A percentile compares a stretch with the other conserved stretches of the same genome.
Conservation (phyloP, 1,139 yeast species). For the Pichia sp. region DNA sequence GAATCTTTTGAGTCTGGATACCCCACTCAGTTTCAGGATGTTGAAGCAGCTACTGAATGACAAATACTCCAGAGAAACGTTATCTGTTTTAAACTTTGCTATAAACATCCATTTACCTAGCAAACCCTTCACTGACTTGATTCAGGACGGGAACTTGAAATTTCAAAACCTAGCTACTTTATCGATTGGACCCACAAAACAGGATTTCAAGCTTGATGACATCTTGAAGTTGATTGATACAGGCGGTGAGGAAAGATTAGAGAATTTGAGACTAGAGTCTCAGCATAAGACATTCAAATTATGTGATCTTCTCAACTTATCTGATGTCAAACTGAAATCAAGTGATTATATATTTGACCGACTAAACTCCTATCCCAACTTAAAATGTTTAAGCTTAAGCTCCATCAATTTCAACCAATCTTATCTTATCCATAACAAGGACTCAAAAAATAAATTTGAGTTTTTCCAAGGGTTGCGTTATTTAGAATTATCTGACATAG, state of each 20-base stretch:
- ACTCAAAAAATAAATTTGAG: constrained; percentile 2
- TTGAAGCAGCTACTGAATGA: constrained; percentile 10
- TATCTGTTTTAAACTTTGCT: constrained; percentile 9
- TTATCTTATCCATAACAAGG: not conserved
- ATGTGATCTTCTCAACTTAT: constrained; percentile 8
- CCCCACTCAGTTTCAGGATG: constrained; percentile 18
- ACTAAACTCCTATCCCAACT: constrained; percentile 8
- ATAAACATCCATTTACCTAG: constrained; percentile 8
- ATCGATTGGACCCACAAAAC: constrained; percentile 21
- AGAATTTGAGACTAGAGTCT: constrained; percentile 8
- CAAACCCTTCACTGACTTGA: constrained; percentile 6
- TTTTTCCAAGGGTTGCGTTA: constrained; percentile 15
- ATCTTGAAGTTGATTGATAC: constrained; percentile 10
- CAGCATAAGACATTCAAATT: constrained; percentile 13
- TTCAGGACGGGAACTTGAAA: not conserved
- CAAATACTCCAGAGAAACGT: constrained; percentile 12
- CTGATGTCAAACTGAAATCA: constrained; percentile 9
- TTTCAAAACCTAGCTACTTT: constrained; percentile 16
- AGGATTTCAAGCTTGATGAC: constrained; percentile 11
- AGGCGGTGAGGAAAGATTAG: constrained; percentile 1
- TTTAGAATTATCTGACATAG: constrained; percentile 22
- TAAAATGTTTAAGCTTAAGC: constrained; percentile 13
- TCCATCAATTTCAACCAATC: constrained; percentile 14
- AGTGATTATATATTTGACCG: constrained; percentile 8
- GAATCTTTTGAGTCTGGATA: constrained; percentile 10